These are phyloP conservation scores for Pseudozyma pruni DNA, from an alignment of 1,284 basidiomycete genomes.

Conservation along the genomic window DNA sequence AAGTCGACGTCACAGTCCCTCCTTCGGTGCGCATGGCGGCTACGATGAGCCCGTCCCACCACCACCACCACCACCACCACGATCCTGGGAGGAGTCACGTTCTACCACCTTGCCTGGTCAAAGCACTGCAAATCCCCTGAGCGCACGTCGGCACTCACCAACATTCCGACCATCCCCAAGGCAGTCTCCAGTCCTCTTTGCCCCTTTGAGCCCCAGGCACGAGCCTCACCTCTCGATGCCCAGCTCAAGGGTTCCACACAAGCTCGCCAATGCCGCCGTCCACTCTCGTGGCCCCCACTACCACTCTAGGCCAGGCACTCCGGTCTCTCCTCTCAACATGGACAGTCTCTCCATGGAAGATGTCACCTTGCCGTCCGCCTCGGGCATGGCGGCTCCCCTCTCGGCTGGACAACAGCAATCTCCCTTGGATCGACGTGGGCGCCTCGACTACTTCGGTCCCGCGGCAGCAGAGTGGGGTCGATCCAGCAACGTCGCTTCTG, in stretches of 20 bases:
- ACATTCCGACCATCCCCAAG: slow-evolving; percentile 12
- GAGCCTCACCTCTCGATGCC: slow-evolving; percentile 12
- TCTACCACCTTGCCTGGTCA: slow-evolving; percentile 4
- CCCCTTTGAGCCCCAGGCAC: slow-evolving; percentile 37
- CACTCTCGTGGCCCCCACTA: slow-evolving; percentile 15
- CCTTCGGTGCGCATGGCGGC: slow-evolving; percentile 7
- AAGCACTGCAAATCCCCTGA: slow-evolving; percentile 4
- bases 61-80: slow-evolving; percentile 24
- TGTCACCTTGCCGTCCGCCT: slow-evolving; percentile 21
- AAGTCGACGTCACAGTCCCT: slow-evolving; percentile 21
- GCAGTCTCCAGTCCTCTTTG: slow-evolving; percentile 49
- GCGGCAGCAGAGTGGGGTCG: slow-evolving; percentile 24
- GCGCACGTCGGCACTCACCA: slow-evolving; percentile 15
- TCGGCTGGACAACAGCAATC: slow-evolving; percentile 21
- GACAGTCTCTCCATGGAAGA: slow-evolving; percentile 50
- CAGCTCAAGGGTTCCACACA: slow-evolving; percentile 3
- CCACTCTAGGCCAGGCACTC: slow-evolving; percentile 44
- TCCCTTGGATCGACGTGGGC: slow-evolving; percentile 19
- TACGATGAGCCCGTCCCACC: slow-evolving; percentile 23
- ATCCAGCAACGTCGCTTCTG: slow-evolving; percentile 2
- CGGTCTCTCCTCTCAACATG: slow-evolving; percentile 52
- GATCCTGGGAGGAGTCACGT: slow-evolving; percentile 34
- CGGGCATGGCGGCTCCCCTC: slow-evolving; percentile 31
- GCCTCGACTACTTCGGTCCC: slow-evolving; percentile 40
- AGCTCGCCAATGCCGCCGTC: slow-evolving; percentile 8